These are phyloP conservation scores for Obba rivulosa DNA, from an alignment of 768 basidiomycete species.

Conservation along the genomic window DNA sequence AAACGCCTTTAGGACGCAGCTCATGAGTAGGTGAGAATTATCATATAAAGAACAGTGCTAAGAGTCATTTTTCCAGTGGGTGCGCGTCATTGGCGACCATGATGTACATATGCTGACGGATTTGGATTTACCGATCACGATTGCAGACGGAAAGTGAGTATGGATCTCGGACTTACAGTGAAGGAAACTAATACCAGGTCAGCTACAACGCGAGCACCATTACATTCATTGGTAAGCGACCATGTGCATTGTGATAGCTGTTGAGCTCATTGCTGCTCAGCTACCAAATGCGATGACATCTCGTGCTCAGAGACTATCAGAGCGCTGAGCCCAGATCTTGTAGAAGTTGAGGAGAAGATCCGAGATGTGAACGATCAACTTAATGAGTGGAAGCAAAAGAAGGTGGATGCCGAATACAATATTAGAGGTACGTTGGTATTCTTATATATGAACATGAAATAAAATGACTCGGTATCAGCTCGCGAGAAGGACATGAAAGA, in stretches of 20 bases:
- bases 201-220: slow-evolving; percentile 50
- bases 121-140: neutral
- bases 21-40: slow-evolving; percentile 42
- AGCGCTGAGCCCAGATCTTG: slow-evolving; percentile 41
- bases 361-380: slow-evolving; percentile 30
- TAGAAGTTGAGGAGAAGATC: slow-evolving; percentile 44
- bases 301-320: slow-evolving; percentile 53
- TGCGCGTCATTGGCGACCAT: neutral
- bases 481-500: slow-evolving; percentile 35
- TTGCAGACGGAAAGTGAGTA: slow-evolving; percentile 52
- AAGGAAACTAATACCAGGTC: no score
- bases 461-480: slow-evolving; percentile 22
- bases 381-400: slow-evolving; percentile 35
- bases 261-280: slow-evolving; percentile 25
- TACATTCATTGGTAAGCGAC: slow-evolving; percentile 50
- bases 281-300: slow-evolving; percentile 61
- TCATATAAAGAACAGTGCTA: neutral
- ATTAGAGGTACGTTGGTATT: slow-evolving; percentile 35
- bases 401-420: slow-evolving; percentile 31
- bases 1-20: slow-evolving; percentile 57
- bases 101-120: no score
- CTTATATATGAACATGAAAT: neutral
- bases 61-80: neutral
- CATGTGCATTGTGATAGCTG: no score
- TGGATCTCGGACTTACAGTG: neutral